Conservation (phyloP, 495 filamentous ascomycete genomes). For the Platismatia glauca region DNA sequence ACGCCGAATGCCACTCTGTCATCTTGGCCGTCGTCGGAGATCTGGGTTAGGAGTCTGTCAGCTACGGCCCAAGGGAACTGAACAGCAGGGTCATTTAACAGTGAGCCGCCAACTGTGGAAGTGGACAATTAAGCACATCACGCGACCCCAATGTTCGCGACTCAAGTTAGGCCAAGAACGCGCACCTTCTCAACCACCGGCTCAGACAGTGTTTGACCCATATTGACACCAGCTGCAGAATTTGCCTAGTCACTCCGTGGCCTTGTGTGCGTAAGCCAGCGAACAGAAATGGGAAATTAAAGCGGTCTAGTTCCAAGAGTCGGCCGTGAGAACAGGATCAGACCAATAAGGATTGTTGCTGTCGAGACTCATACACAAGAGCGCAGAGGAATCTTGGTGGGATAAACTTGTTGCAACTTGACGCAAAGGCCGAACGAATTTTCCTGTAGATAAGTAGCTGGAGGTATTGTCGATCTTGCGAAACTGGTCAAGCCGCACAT, state of each 20-base stretch:
- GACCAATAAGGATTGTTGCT: neutral
- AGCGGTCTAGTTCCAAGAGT: neutral
- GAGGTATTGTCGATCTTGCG: neutral
- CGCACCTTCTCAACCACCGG: conserved; percentile 97
- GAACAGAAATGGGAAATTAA: neutral
- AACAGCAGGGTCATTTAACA: neutral
- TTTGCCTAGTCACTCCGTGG: conserved; percentile 13
- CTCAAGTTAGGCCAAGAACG: conserved; percentile 19
- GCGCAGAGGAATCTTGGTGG: neutral
- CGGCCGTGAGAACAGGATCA: neutral
- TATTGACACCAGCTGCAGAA: conserved; percentile 31
- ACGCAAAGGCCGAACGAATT: neutral
- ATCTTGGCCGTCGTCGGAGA: conserved; percentile 83
- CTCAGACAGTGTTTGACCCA: conserved; percentile 99
- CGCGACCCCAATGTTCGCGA: conserved; percentile 12
- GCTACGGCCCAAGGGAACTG: neutral
- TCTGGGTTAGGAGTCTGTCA: conserved; percentile 38
- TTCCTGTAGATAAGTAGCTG: neutral
- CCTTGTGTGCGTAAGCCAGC: conserved; percentile 1
- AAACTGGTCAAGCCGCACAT: neutral
- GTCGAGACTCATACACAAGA: neutral
- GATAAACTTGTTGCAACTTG: neutral
- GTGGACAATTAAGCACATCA: neutral
- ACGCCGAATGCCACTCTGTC: conserved; percentile 86
- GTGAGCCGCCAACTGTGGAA: neutral